phyloP scores from a whole-genome alignment of 805 yeast species.

The Metschnikowia borealis region DNA sequence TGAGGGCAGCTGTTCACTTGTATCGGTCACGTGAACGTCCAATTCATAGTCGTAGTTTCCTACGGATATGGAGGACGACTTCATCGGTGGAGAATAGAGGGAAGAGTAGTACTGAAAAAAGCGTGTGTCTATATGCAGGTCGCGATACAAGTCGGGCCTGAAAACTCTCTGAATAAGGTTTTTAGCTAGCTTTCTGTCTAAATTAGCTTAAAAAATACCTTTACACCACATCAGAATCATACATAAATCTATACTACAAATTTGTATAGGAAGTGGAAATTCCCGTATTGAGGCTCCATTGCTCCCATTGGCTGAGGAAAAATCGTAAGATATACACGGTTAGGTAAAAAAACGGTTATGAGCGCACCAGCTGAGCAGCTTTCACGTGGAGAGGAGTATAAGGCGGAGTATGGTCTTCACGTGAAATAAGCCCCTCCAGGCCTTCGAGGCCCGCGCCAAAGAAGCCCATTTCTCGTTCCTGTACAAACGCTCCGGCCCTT shows the following conservation, averaged over 20 bases:
- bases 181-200: too few relatives aligned
- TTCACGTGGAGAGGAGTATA: not conserved
- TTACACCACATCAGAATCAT: too few relatives aligned
- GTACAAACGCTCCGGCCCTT: not conserved
- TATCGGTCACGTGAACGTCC: constrained; percentile 8
- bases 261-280: too few relatives aligned
- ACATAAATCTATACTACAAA: too few relatives aligned
- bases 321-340: too few relatives aligned
- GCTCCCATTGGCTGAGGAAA: too few relatives aligned
- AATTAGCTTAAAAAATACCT: too few relatives aligned
- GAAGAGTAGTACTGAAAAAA: not conserved
- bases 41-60: constrained; percentile 15
- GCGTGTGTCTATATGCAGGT: not conserved
- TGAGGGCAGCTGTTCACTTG: not conserved
- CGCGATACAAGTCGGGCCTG: too few relatives aligned
- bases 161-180: too few relatives aligned
- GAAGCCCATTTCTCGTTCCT: not conserved
- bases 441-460: not conserved
- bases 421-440: not conserved
- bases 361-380: not conserved
- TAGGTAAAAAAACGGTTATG: not conserved
- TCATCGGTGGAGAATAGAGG: constrained; percentile 7
- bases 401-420: not conserved
- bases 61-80: constrained; percentile 8
- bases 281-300: too few relatives aligned